phyloP scores from a whole-genome alignment of 2,329 filamentous ascomycete species.

The Capronia coronata region DNA sequence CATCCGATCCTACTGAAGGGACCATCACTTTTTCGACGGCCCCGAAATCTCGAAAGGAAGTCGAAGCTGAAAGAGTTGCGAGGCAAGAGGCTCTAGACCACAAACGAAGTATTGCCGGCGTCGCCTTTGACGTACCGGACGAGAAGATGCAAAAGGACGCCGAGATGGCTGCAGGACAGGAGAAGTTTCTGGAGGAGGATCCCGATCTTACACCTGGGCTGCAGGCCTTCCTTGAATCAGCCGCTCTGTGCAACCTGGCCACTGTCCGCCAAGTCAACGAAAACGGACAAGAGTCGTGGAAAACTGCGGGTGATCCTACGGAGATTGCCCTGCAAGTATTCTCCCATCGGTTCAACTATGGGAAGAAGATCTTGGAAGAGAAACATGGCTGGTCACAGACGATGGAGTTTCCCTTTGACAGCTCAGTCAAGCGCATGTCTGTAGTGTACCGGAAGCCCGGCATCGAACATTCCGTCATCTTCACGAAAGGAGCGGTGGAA shows the following conservation, averaged over 20 bases:
- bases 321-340: constrained; percentile 64
- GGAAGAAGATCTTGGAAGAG: constrained; percentile 39
- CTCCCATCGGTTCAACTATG: constrained; percentile 53
- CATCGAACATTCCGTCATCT: constrained; percentile 38
- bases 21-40: constrained; percentile 37
- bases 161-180: constrained; percentile 29
- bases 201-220: constrained; percentile 43
- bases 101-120: constrained; percentile 54
- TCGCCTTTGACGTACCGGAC: constrained; percentile 58
- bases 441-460: constrained; percentile 47
- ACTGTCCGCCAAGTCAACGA: constrained; percentile 42
- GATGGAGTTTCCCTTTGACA: constrained; percentile 61
- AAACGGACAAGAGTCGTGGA: constrained; percentile 41
- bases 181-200: constrained; percentile 24
- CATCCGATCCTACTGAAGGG: constrained; percentile 51
- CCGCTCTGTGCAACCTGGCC: constrained; percentile 52
- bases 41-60: constrained; percentile 31
- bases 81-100: constrained; percentile 47
- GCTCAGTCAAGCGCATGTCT: constrained; percentile 60
- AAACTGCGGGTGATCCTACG: constrained; percentile 57
- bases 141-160: constrained; percentile 35
- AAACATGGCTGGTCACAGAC: constrained; percentile 46
- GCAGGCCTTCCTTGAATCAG: constrained; percentile 47
- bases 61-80: constrained; percentile 34
- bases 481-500: constrained; percentile 59